Evolutionary conservation across 2,329 filamentous ascomycete species (phyloP), one percentile per base, ranked within the genome.

Genomic region (Cladophialophora bantiana): DNA sequence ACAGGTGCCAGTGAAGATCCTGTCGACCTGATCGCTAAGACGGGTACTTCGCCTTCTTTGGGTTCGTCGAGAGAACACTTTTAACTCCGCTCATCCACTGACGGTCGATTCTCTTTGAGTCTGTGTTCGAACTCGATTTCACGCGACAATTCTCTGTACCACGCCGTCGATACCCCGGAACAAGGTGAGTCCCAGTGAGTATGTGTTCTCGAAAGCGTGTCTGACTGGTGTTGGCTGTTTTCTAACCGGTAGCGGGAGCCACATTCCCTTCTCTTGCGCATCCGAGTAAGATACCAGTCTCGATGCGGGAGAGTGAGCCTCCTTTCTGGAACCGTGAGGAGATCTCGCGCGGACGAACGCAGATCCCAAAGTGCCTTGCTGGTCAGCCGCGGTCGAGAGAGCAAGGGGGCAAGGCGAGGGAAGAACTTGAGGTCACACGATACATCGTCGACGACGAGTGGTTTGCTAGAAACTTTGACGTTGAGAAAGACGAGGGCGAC

Each of bases 381-480:
- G 1, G 15, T 36, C 57, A 26, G 15, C 42, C 13, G 15, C 31
- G 4, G 10, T 9, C 20, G 9, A 12, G 6, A 26, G 12, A 7
- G 15, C 32, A 7, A 26, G 10, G 34, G 2, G 40, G 36, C 1
- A 12, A 9, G 9, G 20, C 15, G 12, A 12, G 10, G 7, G 40
- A 18, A n/a, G 4, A 26, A 26, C 31, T 50, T 7, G 13, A 15
- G 1, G 18, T 34, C 26, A 12, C 20, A 20, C 35, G 2, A n/a
- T 4, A 57, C 2, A 26, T 34, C 6, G 38, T 48, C 60, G 15
- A 50, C n/a, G 20, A 20, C 1, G 31, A 35, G 45, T 45, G 34
- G 45, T 45, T 53, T 45, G 54, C 54, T 34, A 54, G 36, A 15
- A 35, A 59, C 20, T 35, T 50, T 54, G 45, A 42, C 56, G 40